Conservation (phyloP, 345 rosid species). For the Conringia planisiliqua region DNA sequence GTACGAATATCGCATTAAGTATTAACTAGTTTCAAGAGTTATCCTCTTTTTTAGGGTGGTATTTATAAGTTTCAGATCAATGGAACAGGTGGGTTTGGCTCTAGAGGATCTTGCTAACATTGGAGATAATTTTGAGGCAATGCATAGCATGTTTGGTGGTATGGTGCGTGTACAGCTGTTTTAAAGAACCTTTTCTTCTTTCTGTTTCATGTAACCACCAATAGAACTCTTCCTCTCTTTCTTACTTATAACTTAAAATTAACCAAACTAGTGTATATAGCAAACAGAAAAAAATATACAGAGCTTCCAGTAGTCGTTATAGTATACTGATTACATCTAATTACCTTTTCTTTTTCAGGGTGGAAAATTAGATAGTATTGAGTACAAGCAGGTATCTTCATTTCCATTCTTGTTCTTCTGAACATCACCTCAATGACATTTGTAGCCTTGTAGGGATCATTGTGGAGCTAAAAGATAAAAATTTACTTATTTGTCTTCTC, state of each 20-base stretch:
- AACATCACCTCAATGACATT: not conserved
- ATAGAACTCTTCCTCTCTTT: not conserved
- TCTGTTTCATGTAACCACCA: not conserved
- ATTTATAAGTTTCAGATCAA: not conserved
- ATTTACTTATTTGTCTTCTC: constrained; percentile 2
- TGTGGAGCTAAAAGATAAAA: not conserved
- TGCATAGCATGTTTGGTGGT: constrained; percentile 59
- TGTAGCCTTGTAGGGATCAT: not conserved
- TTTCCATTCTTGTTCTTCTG: not conserved
- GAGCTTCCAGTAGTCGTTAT: constrained; percentile 2
- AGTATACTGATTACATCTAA: constrained; percentile 11
- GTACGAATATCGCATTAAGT: constrained; percentile 36
- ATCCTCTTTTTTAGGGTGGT: not conserved
- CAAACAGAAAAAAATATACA: not conserved
- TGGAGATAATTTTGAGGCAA: constrained; percentile 53
- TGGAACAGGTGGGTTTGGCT: constrained; percentile 64
- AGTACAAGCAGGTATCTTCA: constrained; percentile 70
- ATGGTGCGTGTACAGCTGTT: constrained; percentile 49
- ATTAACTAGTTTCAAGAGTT: not conserved
- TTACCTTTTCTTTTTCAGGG: constrained; percentile 52
- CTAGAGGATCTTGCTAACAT: constrained; percentile 54
- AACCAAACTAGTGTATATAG: not conserved
- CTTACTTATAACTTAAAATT: not conserved
- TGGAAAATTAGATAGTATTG: constrained; percentile 70
- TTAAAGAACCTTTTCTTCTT: no score